Conservation (phyloP, 345 rosid species). For the Murraya paniculata region DNA sequence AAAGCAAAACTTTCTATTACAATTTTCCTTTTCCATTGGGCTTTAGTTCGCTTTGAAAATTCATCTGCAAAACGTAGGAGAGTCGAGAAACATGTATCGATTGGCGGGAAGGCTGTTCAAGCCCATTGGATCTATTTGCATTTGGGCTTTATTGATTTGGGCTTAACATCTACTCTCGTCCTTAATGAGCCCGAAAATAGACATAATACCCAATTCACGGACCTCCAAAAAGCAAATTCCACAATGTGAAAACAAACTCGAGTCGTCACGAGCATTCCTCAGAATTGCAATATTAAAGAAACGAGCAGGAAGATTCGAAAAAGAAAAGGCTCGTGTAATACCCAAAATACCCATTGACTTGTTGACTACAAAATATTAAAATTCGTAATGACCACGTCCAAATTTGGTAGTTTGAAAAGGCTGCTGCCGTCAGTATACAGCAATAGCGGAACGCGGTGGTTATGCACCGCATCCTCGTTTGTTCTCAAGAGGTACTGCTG, state of each 20-base stretch:
- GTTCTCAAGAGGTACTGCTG: too few relatives aligned
- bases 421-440: not conserved
- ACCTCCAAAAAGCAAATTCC: too few relatives aligned
- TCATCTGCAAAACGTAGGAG: too few relatives aligned
- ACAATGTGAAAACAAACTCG: too few relatives aligned
- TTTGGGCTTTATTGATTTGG: not conserved
- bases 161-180: too few relatives aligned
- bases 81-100: too few relatives aligned
- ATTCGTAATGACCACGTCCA: not conserved
- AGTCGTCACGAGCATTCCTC: not conserved
- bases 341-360: slow-evolving; percentile 7
- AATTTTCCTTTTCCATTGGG: not conserved
- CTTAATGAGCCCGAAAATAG: too few relatives aligned
- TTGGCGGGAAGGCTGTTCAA: not conserved
- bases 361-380: not conserved
- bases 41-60: not conserved
- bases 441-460: not conserved
- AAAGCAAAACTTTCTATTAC: too few relatives aligned
- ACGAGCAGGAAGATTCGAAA: not conserved
- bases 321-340: not conserved
- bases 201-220: too few relatives aligned
- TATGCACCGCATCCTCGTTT: slow-evolving; percentile 3
- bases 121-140: not conserved
- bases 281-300: not conserved
- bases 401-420: not conserved